A percentile compares a stretch with the other conserved stretches of the same genome.
Evolutionary conservation across 1,284 basidiomycete genomes (phyloP).

Genomic region (Crucibulum parvulum): DNA sequence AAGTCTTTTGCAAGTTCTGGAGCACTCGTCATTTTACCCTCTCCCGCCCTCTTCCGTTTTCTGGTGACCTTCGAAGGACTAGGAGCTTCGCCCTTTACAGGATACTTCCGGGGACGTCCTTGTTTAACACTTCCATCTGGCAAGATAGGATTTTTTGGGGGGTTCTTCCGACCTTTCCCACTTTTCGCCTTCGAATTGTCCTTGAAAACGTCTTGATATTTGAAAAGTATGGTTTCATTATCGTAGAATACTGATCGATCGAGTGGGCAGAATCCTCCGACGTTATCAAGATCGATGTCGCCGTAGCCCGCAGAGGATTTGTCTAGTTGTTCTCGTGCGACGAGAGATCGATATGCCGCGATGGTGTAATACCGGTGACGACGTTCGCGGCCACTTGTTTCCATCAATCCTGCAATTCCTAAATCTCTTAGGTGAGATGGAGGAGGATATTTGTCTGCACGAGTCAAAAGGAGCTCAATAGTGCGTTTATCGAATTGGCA

Average conservation of each 20-base stretch:
- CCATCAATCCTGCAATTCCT: slow-evolving; percentile 70
- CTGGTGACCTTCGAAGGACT: not conserved
- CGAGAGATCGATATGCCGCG: slow-evolving; percentile 60
- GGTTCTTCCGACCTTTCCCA: slow-evolving; percentile 30
- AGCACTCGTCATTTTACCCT: not conserved
- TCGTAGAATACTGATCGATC: slow-evolving; percentile 59
- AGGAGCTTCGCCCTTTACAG: slow-evolving; percentile 13
- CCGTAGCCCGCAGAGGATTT: slow-evolving; percentile 47
- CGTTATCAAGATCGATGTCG: slow-evolving; percentile 52
- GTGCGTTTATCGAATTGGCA: slow-evolving; percentile 80
- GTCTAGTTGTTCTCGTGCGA: slow-evolving; percentile 65
- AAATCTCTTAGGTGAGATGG: slow-evolving; percentile 76
- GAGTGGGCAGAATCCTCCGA: slow-evolving; percentile 59
- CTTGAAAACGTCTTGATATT: slow-evolving; percentile 58
- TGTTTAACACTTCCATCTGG: slow-evolving; percentile 50
- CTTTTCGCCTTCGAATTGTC: slow-evolving; percentile 23
- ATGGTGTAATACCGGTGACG: slow-evolving; percentile 81
- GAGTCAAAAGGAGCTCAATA: slow-evolving; percentile 75
- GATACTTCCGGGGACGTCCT: slow-evolving; percentile 46
- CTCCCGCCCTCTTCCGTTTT: not conserved
- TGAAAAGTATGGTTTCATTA: slow-evolving; percentile 43
- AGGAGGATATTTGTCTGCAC: slow-evolving; percentile 67
- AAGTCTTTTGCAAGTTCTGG: not conserved
- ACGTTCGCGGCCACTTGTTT: slow-evolving; percentile 81
- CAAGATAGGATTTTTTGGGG: slow-evolving; percentile 46